Evolutionary conservation across 768 basidiomycete genomes (phyloP).

Genomic region (Termitomyces sp.): DNA sequence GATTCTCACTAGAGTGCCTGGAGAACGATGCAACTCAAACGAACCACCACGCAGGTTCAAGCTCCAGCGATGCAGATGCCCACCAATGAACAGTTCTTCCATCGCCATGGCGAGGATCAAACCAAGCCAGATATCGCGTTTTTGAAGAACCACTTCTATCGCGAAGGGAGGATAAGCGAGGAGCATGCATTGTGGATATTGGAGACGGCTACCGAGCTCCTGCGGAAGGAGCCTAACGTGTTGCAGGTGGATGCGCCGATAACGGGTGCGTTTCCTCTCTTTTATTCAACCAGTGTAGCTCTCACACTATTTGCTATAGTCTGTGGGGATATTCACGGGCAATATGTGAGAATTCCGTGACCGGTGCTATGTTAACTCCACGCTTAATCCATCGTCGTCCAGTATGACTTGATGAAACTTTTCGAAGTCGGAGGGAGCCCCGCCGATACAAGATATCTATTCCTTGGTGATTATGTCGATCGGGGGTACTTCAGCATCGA

Average conservation of each 20-base stretch:
- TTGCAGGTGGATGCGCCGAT: constrained; percentile 96
- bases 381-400: constrained; percentile 7
- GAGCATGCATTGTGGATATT: constrained; percentile 95
- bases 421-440: constrained; percentile 94
- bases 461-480: constrained; percentile 92
- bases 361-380: not conserved
- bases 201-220: constrained; percentile 77
- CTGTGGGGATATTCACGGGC: constrained; percentile 97
- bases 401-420: constrained; percentile 95
- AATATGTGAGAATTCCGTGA: constrained; percentile 71
- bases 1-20: not conserved
- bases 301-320: constrained; percentile 37
- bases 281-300: not conserved
- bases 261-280: constrained; percentile 59
- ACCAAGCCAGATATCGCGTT: constrained; percentile 94
- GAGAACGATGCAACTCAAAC: not conserved
- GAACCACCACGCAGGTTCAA: constrained; percentile 66
- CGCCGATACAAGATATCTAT: constrained; percentile 90
- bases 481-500: constrained; percentile 93
- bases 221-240: constrained; percentile 84
- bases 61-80: constrained; percentile 93
- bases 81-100: constrained; percentile 92
- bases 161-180: constrained; percentile 90
- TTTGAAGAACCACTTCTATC: constrained; percentile 98
- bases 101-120: constrained; percentile 62